These are phyloP conservation scores for Candida nonsorbophila DNA, from an alignment of 805 yeast genomes.

Conservation along the genomic window DNA sequence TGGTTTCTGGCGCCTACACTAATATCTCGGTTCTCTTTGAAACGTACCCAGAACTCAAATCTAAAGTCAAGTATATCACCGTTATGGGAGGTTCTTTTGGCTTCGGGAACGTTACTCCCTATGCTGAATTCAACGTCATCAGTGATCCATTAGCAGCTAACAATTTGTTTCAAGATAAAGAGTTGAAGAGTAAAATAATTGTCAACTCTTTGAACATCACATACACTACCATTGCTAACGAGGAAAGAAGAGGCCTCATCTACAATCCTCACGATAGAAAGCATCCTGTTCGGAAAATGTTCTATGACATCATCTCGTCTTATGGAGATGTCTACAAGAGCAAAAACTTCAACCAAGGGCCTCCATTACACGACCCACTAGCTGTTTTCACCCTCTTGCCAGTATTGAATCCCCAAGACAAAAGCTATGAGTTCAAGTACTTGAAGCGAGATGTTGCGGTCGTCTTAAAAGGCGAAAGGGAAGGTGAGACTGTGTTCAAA, in stretches of 20 bases:
- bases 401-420: conserved; percentile 19
- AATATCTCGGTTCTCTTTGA: conserved; percentile 56
- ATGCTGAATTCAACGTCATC: conserved; percentile 72
- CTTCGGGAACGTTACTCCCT: conserved; percentile 46
- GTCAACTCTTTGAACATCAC: conserved; percentile 68
- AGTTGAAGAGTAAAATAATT: conserved; percentile 44
- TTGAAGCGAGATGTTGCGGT: conserved; percentile 20
- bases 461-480: conserved; percentile 19
- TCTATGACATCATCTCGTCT: conserved; percentile 17
- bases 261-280: conserved; percentile 18
- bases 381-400: conserved; percentile 59
- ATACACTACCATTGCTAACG: conserved; percentile 52
- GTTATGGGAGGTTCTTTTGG: conserved; percentile 74
- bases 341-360: conserved; percentile 40
- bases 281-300: conserved; percentile 39
- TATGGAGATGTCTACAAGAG: conserved; percentile 12
- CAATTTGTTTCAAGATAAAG: conserved; percentile 43
- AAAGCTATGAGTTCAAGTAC: conserved; percentile 17
- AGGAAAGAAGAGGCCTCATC: conserved; percentile 15
- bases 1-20: conserved; percentile 77
- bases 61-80: conserved; percentile 47
- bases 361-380: conserved; percentile 79
- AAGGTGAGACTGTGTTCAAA: conserved; percentile 20
- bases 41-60: conserved; percentile 48
- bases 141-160: conserved; percentile 76